Evolutionary conservation across 177 flowering plant species (phyloP).

Genomic region (Telopea speciosissima): DNA sequence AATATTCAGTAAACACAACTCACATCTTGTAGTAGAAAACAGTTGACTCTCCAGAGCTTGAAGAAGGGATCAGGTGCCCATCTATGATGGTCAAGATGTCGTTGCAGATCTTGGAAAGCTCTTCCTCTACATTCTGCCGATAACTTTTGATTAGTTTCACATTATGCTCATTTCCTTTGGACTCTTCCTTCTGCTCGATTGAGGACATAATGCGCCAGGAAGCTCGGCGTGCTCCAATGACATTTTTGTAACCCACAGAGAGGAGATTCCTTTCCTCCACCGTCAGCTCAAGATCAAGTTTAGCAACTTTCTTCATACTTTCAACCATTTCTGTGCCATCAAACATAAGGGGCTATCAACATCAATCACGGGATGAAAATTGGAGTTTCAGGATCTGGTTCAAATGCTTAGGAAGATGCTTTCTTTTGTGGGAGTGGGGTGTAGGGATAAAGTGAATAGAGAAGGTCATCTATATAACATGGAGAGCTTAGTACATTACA

Average conservation of each 20-base stretch:
- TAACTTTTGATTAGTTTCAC: slow-evolving; percentile 23
- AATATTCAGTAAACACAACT: neutral
- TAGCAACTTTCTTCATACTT: slow-evolving; percentile 24
- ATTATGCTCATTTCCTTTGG: slow-evolving; percentile 28
- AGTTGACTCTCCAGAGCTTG: slow-evolving; percentile 25
- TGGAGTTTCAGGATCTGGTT: neutral
- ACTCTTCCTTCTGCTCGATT: slow-evolving; percentile 25
- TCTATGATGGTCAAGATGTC: slow-evolving; percentile 27
- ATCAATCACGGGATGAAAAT: neutral
- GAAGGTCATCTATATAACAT: neutral
- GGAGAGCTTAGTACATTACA: neutral
- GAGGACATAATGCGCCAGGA: slow-evolving; percentile 28
- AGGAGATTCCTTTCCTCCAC: slow-evolving; percentile 25
- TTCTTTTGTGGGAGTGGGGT: neutral
- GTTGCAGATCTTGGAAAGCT: slow-evolving; percentile 25
- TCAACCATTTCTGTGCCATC: slow-evolving; percentile 22
- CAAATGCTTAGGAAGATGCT: neutral
- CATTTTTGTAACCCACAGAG: slow-evolving; percentile 25
- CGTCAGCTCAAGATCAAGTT: slow-evolving; percentile 22
- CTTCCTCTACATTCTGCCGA: slow-evolving; percentile 27
- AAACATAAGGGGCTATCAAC: neutral
- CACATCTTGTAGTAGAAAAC: slow-evolving; percentile 30
- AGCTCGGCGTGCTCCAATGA: slow-evolving; percentile 25
- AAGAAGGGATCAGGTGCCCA: slow-evolving; percentile 26
- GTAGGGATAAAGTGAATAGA: neutral